Evolutionary conservation across 805 yeast genomes (phyloP), one percentile per base, ranked within the genome.

Genomic region (Ogataea glucozyma): DNA sequence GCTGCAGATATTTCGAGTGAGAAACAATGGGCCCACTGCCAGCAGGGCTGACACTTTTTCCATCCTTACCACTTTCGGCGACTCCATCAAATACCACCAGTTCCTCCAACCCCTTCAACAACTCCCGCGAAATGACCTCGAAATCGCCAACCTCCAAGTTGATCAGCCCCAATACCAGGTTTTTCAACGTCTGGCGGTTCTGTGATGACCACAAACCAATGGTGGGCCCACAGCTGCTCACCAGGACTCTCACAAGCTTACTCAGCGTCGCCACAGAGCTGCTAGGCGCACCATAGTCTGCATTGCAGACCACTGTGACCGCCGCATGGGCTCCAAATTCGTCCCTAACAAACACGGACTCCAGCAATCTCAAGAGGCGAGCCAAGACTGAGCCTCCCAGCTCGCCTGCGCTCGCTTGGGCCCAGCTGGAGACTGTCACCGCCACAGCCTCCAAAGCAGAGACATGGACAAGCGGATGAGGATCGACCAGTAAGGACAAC

Each of bases 391-490:
- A 41, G 10, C 52, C 49, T 8, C 49, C 48, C 12, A 59, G 42
- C 24, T 58, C 64, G n/a, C n/a, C n/a, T n/a, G n/a, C n/a, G n/a
- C n/a, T n/a, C 13, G 58, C 44, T 48, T 63, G 62, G 1, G 61
- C 47, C 38, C 82, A 80, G 24, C 75, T 77, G 27, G 78, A 79
- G 22, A 89, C 67, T 10, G 85, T 60, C 1, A 75, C 64, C 2
- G 76, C 62, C 31, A 85, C 58, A 0, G 93, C 76, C 35, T 75
- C 75, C 52, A 89, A 60, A 1, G 91, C 72, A 73, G 89, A 83
- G 41, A 78, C 73, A 58, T 87, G 90, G 13, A 93, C 89, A 1
- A 78, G 67, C 0, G 97, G 96, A 58, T 90, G 91, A 0, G 96
- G 90, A 61, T 91, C 98, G 16, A 66, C 66, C 4, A 82, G 61